phyloP scores from a whole-genome alignment of 768 basidiomycete species.

The Rhodotorula babjevae region DNA sequence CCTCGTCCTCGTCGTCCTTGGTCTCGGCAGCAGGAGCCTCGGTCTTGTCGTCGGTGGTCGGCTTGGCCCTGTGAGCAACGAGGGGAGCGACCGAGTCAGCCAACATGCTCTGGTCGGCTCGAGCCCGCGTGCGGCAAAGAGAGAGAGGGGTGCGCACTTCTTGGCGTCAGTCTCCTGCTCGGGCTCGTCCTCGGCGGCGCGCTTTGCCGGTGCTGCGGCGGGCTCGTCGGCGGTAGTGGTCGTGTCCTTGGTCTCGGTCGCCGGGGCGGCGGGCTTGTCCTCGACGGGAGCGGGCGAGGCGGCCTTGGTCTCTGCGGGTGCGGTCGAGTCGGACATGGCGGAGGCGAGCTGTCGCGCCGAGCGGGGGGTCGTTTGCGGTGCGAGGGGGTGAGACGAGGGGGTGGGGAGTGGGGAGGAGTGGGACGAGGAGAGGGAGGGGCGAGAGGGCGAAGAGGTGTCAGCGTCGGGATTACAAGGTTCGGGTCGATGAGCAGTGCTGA shows the following conservation, averaged over 20 bases:
- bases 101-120: background rate
- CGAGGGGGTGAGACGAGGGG: background rate
- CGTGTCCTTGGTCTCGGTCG: background rate
- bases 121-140: background rate
- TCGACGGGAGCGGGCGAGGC: constrained; percentile 10
- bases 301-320: constrained; percentile 3
- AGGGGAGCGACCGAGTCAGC: background rate
- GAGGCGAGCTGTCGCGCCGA: too few relatives aligned
- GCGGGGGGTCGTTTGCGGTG: too few relatives aligned
- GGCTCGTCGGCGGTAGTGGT: background rate
- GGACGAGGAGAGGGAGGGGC: background rate
- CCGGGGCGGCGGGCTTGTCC: background rate
- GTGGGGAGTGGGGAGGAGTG: background rate
- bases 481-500: too few relatives aligned
- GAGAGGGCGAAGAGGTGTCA: background rate
- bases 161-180: constrained; percentile 15
- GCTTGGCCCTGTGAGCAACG: constrained; percentile 15
- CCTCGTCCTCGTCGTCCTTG: constrained; percentile 9
- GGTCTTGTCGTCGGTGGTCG: too few relatives aligned
- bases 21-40: background rate
- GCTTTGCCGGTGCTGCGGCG: constrained; percentile 6
- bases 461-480: too few relatives aligned
- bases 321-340: constrained; percentile 20
- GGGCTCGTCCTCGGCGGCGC: constrained; percentile 23
- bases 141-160: constrained; percentile 10